These are phyloP conservation scores for Thoreauomyces humboldtii DNA, from an alignment of 192 early-diverging fungal genomes.

Conservation along the genomic window DNA sequence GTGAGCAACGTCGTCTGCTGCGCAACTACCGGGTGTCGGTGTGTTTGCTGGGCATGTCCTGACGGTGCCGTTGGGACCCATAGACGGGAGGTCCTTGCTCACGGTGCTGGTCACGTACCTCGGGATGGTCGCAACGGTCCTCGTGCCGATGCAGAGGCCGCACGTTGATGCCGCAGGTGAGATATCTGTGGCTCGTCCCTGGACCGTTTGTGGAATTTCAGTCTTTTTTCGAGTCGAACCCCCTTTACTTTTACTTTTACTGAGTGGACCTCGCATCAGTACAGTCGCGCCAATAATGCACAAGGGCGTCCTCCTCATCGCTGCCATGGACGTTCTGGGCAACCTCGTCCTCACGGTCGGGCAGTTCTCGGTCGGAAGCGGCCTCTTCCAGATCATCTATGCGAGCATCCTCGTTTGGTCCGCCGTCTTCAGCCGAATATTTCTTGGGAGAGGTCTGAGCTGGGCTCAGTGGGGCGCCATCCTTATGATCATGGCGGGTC, in stretches of 20 bases:
- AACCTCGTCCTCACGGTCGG: slow-evolving; percentile 31
- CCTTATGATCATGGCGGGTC: slow-evolving; percentile 36
- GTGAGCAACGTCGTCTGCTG: slow-evolving; percentile 5
- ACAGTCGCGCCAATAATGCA: slow-evolving; percentile 9
- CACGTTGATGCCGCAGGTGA: too few relatives aligned
- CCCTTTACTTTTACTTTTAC: too few relatives aligned
- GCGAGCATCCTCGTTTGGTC: slow-evolving; percentile 43
- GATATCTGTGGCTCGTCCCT: too few relatives aligned
- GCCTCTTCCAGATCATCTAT: slow-evolving; percentile 43
- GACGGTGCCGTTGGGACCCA: not conserved
- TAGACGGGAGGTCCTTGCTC: slow-evolving; percentile 28
- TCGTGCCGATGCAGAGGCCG: too few relatives aligned
- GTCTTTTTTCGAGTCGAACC: too few relatives aligned
- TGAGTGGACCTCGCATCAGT: not conserved
- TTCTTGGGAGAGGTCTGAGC: slow-evolving; percentile 26
- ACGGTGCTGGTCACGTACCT: slow-evolving; percentile 32
- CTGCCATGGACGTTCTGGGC: slow-evolving; percentile 33
- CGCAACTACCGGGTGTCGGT: not conserved
- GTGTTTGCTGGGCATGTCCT: not conserved
- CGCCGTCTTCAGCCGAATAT: slow-evolving; percentile 22
- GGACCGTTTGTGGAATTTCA: too few relatives aligned
- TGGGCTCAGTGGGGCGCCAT: slow-evolving; percentile 33
- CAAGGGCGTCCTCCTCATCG: slow-evolving; percentile 12
- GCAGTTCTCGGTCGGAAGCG: not conserved
- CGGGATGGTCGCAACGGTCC: slow-evolving; percentile 27